Evolutionary conservation across 2,329 filamentous ascomycete species (phyloP).

Genomic region (Emmonsia crescens): DNA sequence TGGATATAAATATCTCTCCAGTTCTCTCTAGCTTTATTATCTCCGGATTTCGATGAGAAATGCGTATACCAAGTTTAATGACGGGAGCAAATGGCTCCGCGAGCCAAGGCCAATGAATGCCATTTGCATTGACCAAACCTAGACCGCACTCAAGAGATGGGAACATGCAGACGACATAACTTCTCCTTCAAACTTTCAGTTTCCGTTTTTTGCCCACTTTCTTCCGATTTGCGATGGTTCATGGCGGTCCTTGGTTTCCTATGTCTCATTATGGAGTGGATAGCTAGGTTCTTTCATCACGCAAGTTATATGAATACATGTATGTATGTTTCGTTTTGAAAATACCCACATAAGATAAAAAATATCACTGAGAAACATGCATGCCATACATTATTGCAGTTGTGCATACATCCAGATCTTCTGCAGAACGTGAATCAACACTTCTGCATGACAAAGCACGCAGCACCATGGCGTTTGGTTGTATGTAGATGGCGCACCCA

Average conservation of each 20-base stretch:
- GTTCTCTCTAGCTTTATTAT: too few relatives aligned
- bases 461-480: neutral
- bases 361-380: neutral
- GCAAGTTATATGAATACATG: neutral
- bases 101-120: neutral
- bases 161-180: neutral
- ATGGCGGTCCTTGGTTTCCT: neutral
- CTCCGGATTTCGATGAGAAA: neutral
- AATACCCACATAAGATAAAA: neutral
- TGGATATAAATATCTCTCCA: neutral
- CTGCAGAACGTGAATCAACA: neutral
- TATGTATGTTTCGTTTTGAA: neutral
- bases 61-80: neutral
- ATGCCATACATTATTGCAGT: neutral
- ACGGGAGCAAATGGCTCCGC: neutral
- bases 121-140: neutral
- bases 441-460: neutral
- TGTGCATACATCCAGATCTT: neutral
- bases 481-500: neutral
- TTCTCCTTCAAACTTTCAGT: neutral
- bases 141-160: neutral
- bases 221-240: neutral
- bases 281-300: too few relatives aligned
- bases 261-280: neutral
- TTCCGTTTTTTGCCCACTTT: neutral